Evolutionary conservation across 257 asterid genomes (phyloP), one percentile per base, ranked within the genome.

Genomic region (Oldenlandia corymbosa): DNA sequence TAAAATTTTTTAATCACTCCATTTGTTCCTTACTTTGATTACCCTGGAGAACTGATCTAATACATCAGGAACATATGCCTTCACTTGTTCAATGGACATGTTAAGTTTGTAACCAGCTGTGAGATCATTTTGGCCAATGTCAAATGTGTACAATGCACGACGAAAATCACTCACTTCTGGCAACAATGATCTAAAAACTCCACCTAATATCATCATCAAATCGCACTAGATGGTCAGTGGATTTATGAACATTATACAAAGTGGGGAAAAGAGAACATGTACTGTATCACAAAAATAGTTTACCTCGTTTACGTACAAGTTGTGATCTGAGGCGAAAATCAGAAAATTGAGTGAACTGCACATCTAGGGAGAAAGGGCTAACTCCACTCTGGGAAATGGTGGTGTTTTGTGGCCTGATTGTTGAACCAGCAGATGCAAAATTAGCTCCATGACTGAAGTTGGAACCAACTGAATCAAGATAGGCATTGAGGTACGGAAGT

Each of bases 381-480:
- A 58, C 70, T 16, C 97, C 97, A 76, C 95, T 87, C 70, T 87
- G 92, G 9, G 68, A 49, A 28, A 85, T 75, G 72, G 97, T 85
- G 17, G 90, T 76, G 52, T 90, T 90, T 49, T 76, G 94, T 61
- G 86, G 90, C 75, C 95, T 80, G 59, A 90, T 82, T 3, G 97
- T 85, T 21, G 97, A 90, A 51, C 92, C 95, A n/a, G 95, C 92
- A 8, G 95, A 83, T 1, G 97, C 97, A 47, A 90, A 90, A 66
- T 90, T 90, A 64, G 88, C 90, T 53, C 95, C 95, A 71, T 85
- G 86, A 69, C 87, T 87, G 65, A 90, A 87, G 67, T 87, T 87
- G 6, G 94, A 73, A 58, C 97, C 97, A 34, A 87, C 62, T 27
- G 95, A 80, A 70, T 90, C 95, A 30, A 90, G 95, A 70, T 71